These are phyloP conservation scores for Mitragyna speciosa DNA, from an alignment of 257 asterid species.

Conservation along the genomic window DNA sequence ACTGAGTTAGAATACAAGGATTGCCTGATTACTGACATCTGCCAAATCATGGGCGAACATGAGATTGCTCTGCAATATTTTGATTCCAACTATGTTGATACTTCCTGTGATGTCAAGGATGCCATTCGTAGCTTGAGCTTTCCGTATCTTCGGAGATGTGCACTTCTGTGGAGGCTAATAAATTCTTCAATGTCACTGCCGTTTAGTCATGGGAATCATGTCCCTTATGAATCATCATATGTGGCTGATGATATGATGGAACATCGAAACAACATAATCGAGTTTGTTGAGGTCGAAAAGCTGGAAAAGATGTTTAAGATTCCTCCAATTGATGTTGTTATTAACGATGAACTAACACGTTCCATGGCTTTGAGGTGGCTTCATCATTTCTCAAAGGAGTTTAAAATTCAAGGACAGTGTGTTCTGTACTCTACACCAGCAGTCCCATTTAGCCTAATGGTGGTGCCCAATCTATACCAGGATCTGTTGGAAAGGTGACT, in stretches of 20 bases:
- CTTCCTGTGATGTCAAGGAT: constrained; percentile 51
- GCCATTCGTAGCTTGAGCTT: constrained; percentile 68
- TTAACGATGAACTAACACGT: constrained; percentile 55
- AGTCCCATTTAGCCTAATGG: constrained; percentile 79
- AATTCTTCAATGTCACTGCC: constrained; percentile 55
- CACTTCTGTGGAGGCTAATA: constrained; percentile 80
- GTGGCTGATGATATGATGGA: constrained; percentile 39
- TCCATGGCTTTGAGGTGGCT: constrained; percentile 62
- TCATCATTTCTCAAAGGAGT: constrained; percentile 50
- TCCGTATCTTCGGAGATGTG: constrained; percentile 94
- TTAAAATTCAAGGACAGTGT: constrained; percentile 39
- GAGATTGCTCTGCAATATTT: constrained; percentile 55
- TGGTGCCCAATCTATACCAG: constrained; percentile 79
- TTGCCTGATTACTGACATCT: constrained; percentile 65
- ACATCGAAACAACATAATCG: constrained; percentile 37
- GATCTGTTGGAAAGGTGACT: constrained; percentile 88
- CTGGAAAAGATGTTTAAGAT: constrained; percentile 75
- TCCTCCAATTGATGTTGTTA: constrained; percentile 59
- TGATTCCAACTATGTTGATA: constrained; percentile 46
- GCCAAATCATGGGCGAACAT: constrained; percentile 42
- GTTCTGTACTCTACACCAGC: constrained; percentile 66
- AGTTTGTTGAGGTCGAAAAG: constrained; percentile 60
- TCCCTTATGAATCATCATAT: constrained; percentile 40
- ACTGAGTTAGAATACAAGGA: constrained; percentile 44
- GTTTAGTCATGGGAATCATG: constrained; percentile 49